phyloP scores from a whole-genome alignment of 2,329 filamentous ascomycete genomes.

The Metarhizium sp. region DNA sequence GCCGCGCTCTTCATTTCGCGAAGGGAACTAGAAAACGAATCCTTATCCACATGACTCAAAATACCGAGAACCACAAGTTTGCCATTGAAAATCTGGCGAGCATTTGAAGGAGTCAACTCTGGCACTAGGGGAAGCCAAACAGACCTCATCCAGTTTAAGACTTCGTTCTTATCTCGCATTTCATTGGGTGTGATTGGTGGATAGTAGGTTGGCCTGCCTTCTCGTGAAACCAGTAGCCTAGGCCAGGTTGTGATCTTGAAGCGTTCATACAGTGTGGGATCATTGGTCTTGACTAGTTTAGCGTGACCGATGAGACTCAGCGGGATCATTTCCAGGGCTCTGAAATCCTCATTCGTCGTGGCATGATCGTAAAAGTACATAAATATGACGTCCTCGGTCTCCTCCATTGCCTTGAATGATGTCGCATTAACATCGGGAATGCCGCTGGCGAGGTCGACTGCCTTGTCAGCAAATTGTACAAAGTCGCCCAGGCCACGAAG shows the following conservation, averaged over 20 bases:
- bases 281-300: slow-evolving; percentile 84
- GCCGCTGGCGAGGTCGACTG: slow-evolving; percentile 65
- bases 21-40: slow-evolving; percentile 68
- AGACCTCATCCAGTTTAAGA: slow-evolving; percentile 88
- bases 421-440: slow-evolving; percentile 72
- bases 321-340: slow-evolving; percentile 75
- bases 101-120: slow-evolving; percentile 84
- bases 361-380: slow-evolving; percentile 97
- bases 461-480: slow-evolving; percentile 76
- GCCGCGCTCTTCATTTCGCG: slow-evolving; percentile 93
- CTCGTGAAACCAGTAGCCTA: slow-evolving; percentile 78
- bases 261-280: slow-evolving; percentile 61
- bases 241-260: slow-evolving; percentile 98
- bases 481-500: slow-evolving; percentile 88
- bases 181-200: slow-evolving; percentile 77
- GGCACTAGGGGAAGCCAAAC: slow-evolving; percentile 96
- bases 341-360: slow-evolving; percentile 85
- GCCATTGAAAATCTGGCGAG: slow-evolving; percentile 87
- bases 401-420: slow-evolving; percentile 71
- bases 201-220: slow-evolving; percentile 86
- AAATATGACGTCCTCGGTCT: slow-evolving; percentile 93
- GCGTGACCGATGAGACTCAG: slow-evolving; percentile 85
- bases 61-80: slow-evolving; percentile 93
- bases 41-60: slow-evolving; percentile 67
- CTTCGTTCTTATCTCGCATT: slow-evolving; percentile 74